Percentiles rank a stretch among this genome's conserved stretches.
These are phyloP conservation scores for Pluteus cervinus DNA, from an alignment of 768 basidiomycete genomes.

Conservation along the genomic window DNA sequence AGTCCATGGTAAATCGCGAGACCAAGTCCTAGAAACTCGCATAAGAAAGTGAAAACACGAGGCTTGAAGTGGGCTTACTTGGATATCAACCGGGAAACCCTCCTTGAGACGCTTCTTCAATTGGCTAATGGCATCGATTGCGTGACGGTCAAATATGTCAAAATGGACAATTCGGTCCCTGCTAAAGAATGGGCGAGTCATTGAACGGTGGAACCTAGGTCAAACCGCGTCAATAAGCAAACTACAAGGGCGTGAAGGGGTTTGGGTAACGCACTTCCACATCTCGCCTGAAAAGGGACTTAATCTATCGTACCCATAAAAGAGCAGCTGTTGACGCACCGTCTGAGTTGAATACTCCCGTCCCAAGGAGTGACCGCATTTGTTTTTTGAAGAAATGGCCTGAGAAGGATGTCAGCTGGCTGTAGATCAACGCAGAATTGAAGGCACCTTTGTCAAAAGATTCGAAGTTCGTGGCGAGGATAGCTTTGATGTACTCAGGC, in stretches of 20 bases:
- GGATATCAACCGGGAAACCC: conserved; percentile 54
- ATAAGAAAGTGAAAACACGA: background rate
- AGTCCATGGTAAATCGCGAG: conserved; percentile 57
- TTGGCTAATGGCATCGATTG: conserved; percentile 37
- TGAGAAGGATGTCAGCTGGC: conserved; percentile 3
- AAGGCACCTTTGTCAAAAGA: conserved; percentile 36
- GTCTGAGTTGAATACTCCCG: conserved; percentile 56
- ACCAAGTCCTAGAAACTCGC: conserved; percentile 30
- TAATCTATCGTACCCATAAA: conserved; percentile 1
- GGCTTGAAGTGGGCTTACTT: conserved; percentile 27
- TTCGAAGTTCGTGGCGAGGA: conserved; percentile 45
- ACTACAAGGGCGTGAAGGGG: background rate
- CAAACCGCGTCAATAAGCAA: background rate
- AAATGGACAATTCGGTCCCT: conserved; percentile 57
- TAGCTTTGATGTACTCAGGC: conserved; percentile 43
- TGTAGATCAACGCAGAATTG: background rate
- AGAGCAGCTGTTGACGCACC: conserved; percentile 25
- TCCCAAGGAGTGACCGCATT: conserved; percentile 37
- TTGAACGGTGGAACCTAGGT: conserved; percentile 53
- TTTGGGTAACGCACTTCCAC: conserved; percentile 49
- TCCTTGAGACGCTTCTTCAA: conserved; percentile 37
- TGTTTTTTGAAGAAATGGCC: conserved; percentile 19
- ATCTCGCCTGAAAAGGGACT: conserved; percentile 39
- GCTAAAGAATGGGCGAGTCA: conserved; percentile 69
- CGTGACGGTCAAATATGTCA: conserved; percentile 53